Conservation (phyloP, 441 rosid genomes). For the Adansonia rubrostipa region DNA sequence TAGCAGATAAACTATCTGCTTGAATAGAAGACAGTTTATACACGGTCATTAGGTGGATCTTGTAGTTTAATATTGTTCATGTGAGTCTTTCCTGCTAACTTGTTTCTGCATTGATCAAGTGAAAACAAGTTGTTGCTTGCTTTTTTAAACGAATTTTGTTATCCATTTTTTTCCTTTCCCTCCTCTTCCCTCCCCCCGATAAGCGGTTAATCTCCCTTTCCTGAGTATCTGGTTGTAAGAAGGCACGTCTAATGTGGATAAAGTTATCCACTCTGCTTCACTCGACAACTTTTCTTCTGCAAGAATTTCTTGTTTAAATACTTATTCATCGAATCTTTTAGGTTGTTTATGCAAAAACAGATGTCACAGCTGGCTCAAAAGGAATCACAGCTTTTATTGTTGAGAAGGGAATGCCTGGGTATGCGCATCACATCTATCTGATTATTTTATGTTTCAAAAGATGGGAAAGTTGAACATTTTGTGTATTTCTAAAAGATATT, state of each 20-base stretch:
- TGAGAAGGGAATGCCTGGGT: constrained; percentile 98
- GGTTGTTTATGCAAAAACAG: constrained; percentile 92
- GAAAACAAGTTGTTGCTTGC: background rate
- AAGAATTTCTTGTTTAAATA: constrained; percentile 23
- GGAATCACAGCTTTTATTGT: constrained; percentile 92
- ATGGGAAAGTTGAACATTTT: background rate
- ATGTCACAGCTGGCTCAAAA: constrained; percentile 76
- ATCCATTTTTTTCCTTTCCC: background rate
- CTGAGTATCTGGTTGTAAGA: background rate
- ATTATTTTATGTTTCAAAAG: background rate
- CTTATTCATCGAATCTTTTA: constrained; percentile 39
- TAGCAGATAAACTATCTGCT: background rate
- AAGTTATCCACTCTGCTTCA: background rate
- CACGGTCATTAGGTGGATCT: background rate
- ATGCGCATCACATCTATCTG: constrained; percentile 32
- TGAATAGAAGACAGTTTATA: constrained; percentile 1
- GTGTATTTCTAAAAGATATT: background rate
- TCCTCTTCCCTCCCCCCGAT: background rate
- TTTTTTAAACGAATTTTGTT: background rate
- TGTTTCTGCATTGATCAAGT: background rate
- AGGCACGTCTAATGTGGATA: background rate
- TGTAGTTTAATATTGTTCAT: background rate
- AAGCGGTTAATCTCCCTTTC: background rate
- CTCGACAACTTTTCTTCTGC: background rate
- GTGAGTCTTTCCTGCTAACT: background rate